Conservation (phyloP, 2,329 filamentous ascomycete genomes). For the Phialophora verrucosa region DNA sequence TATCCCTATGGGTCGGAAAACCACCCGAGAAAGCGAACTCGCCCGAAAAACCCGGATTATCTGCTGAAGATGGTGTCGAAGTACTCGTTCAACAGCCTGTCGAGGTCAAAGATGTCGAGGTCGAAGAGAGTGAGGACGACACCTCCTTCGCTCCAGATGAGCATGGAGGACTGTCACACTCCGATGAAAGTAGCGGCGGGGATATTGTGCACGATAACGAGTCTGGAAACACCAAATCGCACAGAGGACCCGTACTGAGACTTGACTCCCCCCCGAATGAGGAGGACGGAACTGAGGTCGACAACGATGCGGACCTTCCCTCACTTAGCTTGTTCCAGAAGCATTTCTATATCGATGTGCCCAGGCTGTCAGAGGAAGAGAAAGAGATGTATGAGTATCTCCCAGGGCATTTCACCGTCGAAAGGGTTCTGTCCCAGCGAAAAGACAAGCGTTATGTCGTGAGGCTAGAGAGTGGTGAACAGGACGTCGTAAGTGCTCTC, state of each 20-base stretch:
- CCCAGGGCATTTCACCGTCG: constrained; percentile 47
- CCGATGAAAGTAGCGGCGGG: constrained; percentile 14
- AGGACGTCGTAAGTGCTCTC: constrained; percentile 42
- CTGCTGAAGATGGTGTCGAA: constrained; percentile 5
- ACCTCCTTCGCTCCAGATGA: neutral
- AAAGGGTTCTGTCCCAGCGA: constrained; percentile 43
- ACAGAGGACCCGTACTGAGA: neutral
- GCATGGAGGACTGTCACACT: constrained; percentile 15
- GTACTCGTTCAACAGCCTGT: neutral
- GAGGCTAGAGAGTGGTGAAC: constrained; percentile 47
- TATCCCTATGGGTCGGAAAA: constrained; percentile 36
- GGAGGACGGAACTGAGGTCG: neutral
- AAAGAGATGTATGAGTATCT: constrained; percentile 47
- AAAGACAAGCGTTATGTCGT: constrained; percentile 43
- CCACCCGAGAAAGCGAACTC: constrained; percentile 25
- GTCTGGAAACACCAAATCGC: neutral
- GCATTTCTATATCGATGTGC: constrained; percentile 44
- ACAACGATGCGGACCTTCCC: neutral
- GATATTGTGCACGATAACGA: constrained; percentile 29
- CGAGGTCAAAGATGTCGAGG: neutral
- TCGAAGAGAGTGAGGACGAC: neutral
- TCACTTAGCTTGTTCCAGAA: constrained; percentile 15
- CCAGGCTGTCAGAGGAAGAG: constrained; percentile 42
- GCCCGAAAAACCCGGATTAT: neutral
- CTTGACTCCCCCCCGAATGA: neutral